Base-by-base conservation (phyloP, 768 basidiomycete genomes). In the Collybia sordida region DNA sequence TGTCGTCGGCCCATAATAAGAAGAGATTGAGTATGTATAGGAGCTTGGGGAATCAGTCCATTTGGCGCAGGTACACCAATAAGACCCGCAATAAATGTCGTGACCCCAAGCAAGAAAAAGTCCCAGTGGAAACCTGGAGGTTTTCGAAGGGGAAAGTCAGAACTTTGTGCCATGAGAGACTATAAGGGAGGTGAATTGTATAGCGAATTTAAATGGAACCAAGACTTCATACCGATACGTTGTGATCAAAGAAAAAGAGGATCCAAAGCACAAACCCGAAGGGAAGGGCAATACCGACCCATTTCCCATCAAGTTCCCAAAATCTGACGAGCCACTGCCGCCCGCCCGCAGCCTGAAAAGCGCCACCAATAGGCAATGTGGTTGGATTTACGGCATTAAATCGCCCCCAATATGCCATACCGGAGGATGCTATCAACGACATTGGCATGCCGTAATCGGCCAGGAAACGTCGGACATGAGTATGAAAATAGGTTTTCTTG, bases 221-320 rank as follows among this genome's bases (percentile, higher is more conserved):
- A 7, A 11, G 38, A 25, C 22, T 19, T 37, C 25, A n/a, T 23
- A 37, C 34, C 22, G 12, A 42, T 23, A 12, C 90, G 58, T 95
- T 95, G 56, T 94, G 90, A 55, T 98, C 93, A 57, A 97, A 97
- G 74, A 94, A 94, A 71, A 98, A 96, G 38, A 97, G 70, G 19
- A 96, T 80, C 83, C 90, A 97, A 4, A 98, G 73, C 18, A 93
- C 73, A 36, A 94, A 66, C 2, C 94, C 95, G 59, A 97, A 97
- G 0, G 93, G 94, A 37, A 94, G 72, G 0, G 93, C 90, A 23
- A 92, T 85, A 9, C 86, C 90, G 3, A 95, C 86, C 89, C 92
- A 97, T 68, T 90, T 91, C 0, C 79, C 85, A 17, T 89, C 86
- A 2, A 97, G 72, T 53, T 93, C 70, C 95, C 93, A 97, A 61